Conservation (phyloP, 768 basidiomycete species). For the Cyclocybe cylindracea region DNA sequence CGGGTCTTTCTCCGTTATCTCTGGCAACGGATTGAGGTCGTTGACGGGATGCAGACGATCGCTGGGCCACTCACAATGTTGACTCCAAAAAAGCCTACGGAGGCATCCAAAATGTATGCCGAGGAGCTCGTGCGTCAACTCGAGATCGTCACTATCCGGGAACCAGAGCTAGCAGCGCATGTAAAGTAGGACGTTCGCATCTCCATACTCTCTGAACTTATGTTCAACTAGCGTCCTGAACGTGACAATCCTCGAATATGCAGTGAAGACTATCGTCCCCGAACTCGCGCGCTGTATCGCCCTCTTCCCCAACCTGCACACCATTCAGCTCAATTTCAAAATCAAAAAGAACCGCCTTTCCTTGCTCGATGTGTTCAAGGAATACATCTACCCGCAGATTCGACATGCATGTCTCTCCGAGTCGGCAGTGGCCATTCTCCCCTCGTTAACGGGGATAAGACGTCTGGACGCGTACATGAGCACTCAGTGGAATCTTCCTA, state of each 20-base stretch:
- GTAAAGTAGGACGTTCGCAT: conserved; percentile 9
- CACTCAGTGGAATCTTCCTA: too few relatives aligned
- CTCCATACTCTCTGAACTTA: not conserved
- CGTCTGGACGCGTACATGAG: too few relatives aligned
- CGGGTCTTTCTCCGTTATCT: conserved; percentile 8
- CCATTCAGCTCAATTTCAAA: conserved; percentile 14
- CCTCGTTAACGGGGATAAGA: too few relatives aligned
- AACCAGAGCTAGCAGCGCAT: conserved; percentile 17
- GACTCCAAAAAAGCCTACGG: too few relatives aligned
- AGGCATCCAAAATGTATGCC: not conserved
- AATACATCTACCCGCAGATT: not conserved
- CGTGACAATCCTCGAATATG: too few relatives aligned
- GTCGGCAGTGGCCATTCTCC: not conserved
- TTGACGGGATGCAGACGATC: not conserved
- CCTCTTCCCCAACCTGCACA: conserved; percentile 19
- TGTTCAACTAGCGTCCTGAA: too few relatives aligned
- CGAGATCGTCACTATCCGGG: conserved; percentile 24
- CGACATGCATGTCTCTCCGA: not conserved
- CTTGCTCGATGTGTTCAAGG: not conserved
- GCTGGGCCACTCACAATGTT: not conserved
- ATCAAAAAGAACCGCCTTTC: too few relatives aligned
- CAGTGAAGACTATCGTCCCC: not conserved
- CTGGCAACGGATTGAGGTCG: conserved; percentile 18
- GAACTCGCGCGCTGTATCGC: not conserved
- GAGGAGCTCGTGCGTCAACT: conserved; percentile 17